phyloP scores from a whole-genome alignment of 192 early-diverging fungal species.

The Paraglomus brasilianum region DNA sequence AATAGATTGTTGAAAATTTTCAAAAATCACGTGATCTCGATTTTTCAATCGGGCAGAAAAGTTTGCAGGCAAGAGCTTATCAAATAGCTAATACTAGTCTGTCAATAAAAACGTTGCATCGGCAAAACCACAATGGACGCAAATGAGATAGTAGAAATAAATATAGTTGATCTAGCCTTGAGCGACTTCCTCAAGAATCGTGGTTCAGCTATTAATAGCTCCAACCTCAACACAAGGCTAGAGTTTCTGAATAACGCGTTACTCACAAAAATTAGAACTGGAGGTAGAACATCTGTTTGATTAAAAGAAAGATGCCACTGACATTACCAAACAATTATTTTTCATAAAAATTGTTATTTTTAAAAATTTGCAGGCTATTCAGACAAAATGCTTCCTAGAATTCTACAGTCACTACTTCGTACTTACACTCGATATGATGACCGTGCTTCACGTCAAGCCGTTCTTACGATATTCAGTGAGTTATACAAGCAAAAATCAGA shows the following conservation, averaged over 20 bases:
- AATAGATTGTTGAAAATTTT: too few relatives aligned
- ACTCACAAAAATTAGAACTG: conserved; percentile 21
- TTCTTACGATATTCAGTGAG: conserved; percentile 57
- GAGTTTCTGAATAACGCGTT: conserved; percentile 27
- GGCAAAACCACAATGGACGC: background rate
- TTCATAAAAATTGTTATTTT: background rate
- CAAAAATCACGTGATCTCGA: too few relatives aligned
- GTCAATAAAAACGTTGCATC: too few relatives aligned
- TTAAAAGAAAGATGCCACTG: background rate
- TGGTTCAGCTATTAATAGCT: conserved; percentile 22
- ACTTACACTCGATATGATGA: conserved; percentile 72
- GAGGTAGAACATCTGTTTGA: conserved; percentile 4
- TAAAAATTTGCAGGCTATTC: conserved; percentile 1
- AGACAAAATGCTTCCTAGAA: conserved; percentile 36
- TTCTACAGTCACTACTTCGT: conserved; percentile 53
- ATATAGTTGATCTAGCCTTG: conserved; percentile 24
- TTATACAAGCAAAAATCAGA: conserved; percentile 56
- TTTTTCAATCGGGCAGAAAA: too few relatives aligned
- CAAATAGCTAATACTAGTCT: too few relatives aligned
- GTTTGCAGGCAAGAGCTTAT: too few relatives aligned
- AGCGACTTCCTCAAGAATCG: conserved; percentile 20
- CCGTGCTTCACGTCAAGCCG: conserved; percentile 57
- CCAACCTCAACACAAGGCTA: background rate
- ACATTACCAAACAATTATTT: background rate
- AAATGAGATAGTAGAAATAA: background rate